phyloP scores from a whole-genome alignment of 345 rosid species.

The Ceriops zippeliana region DNA sequence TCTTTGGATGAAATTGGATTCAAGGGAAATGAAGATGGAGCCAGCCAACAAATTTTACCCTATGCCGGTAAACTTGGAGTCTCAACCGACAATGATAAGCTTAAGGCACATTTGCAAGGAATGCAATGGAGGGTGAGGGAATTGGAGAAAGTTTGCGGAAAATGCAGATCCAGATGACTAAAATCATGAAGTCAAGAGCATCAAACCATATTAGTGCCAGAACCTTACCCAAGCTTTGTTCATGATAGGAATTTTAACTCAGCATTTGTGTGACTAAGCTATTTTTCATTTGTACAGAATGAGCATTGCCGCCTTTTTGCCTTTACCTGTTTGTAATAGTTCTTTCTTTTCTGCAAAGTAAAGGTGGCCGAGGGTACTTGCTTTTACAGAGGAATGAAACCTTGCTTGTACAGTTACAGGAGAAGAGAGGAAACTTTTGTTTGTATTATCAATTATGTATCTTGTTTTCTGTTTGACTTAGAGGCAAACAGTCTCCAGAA shows the following conservation, averaged over 20 bases:
- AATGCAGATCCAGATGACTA: slow-evolving; percentile 81
- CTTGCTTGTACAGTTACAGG: slow-evolving; percentile 38
- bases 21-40: slow-evolving; percentile 28
- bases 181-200: slow-evolving; percentile 57
- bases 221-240: slow-evolving; percentile 82
- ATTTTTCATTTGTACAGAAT: slow-evolving; percentile 23
- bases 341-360: slow-evolving; percentile 19
- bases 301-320: not conserved
- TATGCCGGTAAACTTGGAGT: slow-evolving; percentile 47
- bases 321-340: slow-evolving; percentile 1
- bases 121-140: slow-evolving; percentile 88
- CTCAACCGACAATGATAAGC: slow-evolving; percentile 42
- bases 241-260: slow-evolving; percentile 35
- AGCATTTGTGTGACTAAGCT: not conserved
- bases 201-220: slow-evolving; percentile 42
- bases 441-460: slow-evolving; percentile 8
- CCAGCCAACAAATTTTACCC: slow-evolving; percentile 34
- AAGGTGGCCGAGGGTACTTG: slow-evolving; percentile 11
- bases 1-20: slow-evolving; percentile 4
- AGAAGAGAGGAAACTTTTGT: slow-evolving; percentile 15
- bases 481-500: not conserved
- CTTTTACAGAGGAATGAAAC: slow-evolving; percentile 5
- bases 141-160: slow-evolving; percentile 77
- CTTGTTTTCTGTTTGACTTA: slow-evolving; percentile 7
- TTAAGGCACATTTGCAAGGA: slow-evolving; percentile 59